Conservation (phyloP, 345 rosid genomes). For the Eutrema heterophyllum region DNA sequence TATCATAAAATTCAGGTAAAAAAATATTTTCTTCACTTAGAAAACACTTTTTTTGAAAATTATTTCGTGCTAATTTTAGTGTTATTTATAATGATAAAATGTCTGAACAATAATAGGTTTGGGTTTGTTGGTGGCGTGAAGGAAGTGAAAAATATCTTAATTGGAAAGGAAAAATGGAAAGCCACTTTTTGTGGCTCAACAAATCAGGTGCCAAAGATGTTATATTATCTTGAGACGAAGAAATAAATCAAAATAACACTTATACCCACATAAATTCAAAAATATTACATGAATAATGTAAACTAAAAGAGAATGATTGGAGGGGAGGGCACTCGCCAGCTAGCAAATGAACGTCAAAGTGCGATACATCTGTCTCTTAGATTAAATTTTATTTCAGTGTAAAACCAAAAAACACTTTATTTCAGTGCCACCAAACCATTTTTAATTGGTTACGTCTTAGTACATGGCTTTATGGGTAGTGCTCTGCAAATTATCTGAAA, state of each 20-base stretch:
- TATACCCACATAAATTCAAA: background rate
- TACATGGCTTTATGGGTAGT: constrained; percentile 1
- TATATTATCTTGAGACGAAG: background rate
- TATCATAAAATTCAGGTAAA: too few species aligned
- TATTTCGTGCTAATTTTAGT: too few species aligned
- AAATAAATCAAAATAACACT: background rate
- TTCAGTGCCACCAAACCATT: too few species aligned
- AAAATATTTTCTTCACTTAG: too few species aligned
- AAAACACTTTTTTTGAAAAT: too few species aligned
- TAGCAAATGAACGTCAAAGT: constrained; percentile 2
- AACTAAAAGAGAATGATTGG: background rate
- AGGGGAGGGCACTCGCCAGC: constrained; percentile 1
- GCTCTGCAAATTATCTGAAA: background rate
- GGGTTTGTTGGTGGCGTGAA: constrained; percentile 19
- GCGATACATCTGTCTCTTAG: constrained; percentile 25
- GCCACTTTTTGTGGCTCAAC: constrained; percentile 15
- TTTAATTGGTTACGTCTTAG: too few species aligned
- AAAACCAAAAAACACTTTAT: too few species aligned
- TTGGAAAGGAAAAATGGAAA: background rate
- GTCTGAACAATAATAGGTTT: background rate
- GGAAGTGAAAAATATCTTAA: constrained; percentile 14
- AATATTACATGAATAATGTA: background rate
- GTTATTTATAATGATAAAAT: background rate
- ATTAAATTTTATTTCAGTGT: constrained; percentile 3
- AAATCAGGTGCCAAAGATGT: background rate